Evolutionary conservation across 2,329 filamentous ascomycete species (phyloP), one percentile per base, ranked within the genome.

Genomic region (Plectosphaerella plurivora): DNA sequence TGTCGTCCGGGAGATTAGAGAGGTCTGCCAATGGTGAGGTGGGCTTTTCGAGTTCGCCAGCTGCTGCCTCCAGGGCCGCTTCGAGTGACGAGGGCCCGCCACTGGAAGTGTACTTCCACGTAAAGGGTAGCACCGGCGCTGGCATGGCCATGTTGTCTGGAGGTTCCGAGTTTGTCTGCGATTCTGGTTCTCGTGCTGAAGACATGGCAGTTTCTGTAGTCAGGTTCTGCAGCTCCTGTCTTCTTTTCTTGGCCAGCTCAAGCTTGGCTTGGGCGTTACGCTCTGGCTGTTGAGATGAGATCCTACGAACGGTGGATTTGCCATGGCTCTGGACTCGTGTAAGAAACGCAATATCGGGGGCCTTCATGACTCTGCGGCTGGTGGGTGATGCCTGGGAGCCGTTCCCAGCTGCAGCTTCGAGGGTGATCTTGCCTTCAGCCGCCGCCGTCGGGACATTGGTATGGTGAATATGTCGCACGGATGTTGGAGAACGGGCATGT

Each of bases 21-120:
- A 33, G 28, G 7, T 33, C 28, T 12, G 28, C 4, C 28, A 33
- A 33, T 33, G 28, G 28, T 8, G 9, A 12, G 11, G 11, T 44
- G 41, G 16, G 18, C 41, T 55, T 18, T n/a, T 44, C 18, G 8
- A 44, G n/a, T 20, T 12, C 16, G 18, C 16, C 11, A 5, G 59
- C 61, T 18, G 61, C 63, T 11, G 57, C 61, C 42, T 68, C 60
- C 24, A 70, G 54, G 22, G 65, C 66, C 44, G 60, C 53, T 44
- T 68, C 64, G 33, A 67, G 54, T 14, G 67, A 69, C 10, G 68
- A 68, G 39, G 59, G 48, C 11, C 28, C 28, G 35, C 56, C 63
- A 42, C 59, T 59, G 14, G 57, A 51, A 7, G 62, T 62, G 48
- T 63, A 55, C 45, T 56, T 62, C 45, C 65, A 65, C n/a, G 60